Conservation (phyloP, 2,329 filamentous ascomycete species). For the Ceratocystis ficicola region DNA sequence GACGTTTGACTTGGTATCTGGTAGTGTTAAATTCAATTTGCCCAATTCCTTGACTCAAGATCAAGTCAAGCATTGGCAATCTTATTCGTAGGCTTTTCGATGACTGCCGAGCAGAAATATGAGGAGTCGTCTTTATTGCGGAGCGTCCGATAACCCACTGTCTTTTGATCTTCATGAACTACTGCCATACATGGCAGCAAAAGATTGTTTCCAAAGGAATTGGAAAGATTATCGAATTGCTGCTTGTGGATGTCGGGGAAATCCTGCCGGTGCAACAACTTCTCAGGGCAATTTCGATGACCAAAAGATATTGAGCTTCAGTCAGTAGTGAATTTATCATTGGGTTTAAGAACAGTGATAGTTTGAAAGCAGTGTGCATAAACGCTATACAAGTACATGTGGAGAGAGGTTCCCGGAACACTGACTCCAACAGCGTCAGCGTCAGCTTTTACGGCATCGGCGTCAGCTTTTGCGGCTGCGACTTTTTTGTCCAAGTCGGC, state of each 20-base stretch:
- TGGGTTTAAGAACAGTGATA: background rate
- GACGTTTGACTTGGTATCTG: too few species aligned
- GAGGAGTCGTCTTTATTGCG: too few species aligned
- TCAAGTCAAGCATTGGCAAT: too few species aligned
- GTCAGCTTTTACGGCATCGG: background rate
- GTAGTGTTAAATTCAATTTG: too few species aligned
- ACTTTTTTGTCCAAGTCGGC: too few species aligned
- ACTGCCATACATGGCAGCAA: too few species aligned
- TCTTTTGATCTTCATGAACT: too few species aligned
- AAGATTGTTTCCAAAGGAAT: background rate
- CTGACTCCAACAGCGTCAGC: background rate
- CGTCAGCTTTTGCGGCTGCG: too few species aligned
- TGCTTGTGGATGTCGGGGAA: background rate
- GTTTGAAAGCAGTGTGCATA: background rate
- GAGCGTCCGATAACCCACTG: fast-evolving
- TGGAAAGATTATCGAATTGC: background rate
- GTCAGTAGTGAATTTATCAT: background rate
- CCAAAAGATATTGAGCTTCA: background rate
- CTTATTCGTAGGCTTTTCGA: too few species aligned
- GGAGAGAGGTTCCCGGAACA: background rate
- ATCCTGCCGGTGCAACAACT: background rate
- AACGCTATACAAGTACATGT: background rate
- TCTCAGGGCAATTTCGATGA: background rate
- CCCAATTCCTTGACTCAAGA: too few species aligned
- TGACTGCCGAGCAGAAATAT: too few species aligned